A percentile compares a stretch with the other conserved stretches of the same genome.
Evolutionary conservation across 2,329 filamentous ascomycete genomes (phyloP).

Genomic region (Stylonectria norvegica): DNA sequence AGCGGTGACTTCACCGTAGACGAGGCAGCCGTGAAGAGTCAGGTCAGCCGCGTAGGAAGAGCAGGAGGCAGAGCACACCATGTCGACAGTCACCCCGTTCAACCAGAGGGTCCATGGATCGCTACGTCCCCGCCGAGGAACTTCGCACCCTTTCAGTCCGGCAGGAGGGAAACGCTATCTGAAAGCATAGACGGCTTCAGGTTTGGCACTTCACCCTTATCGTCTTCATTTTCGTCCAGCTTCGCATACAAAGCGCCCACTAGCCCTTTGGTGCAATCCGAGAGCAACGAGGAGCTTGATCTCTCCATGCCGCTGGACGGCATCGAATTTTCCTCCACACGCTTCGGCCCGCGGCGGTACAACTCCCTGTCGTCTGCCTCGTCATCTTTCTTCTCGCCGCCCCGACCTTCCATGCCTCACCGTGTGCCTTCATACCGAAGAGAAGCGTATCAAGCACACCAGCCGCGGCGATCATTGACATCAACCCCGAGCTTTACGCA

Average conservation of each 20-base stretch:
- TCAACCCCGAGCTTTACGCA: slow-evolving; percentile 47
- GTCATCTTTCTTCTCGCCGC: slow-evolving; percentile 38
- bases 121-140: slow-evolving; percentile 55
- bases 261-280: slow-evolving; percentile 84
- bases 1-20: slow-evolving; percentile 61
- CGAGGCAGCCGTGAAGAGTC: slow-evolving; percentile 19
- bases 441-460: slow-evolving; percentile 72
- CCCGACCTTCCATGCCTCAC: slow-evolving; percentile 27
- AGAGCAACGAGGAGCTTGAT: slow-evolving; percentile 72
- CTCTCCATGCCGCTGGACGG: slow-evolving; percentile 52
- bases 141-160: slow-evolving; percentile 46
- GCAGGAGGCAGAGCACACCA: slow-evolving; percentile 3
- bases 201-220: slow-evolving; percentile 57
- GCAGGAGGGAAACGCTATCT: slow-evolving; percentile 30
- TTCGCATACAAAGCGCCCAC: slow-evolving; percentile 87
- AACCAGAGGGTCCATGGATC: slow-evolving; percentile 42
- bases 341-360: slow-evolving; percentile 55
- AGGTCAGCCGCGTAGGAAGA: too few relatives aligned
- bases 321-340: slow-evolving; percentile 45
- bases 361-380: slow-evolving; percentile 65
- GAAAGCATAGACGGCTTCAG: slow-evolving; percentile 36
- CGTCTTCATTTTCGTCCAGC: slow-evolving; percentile 71
- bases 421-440: slow-evolving; percentile 45
- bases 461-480: slow-evolving; percentile 71
- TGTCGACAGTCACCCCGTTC: slow-evolving; percentile 18